Evolutionary conservation across 2,329 filamentous ascomycete species (phyloP), one percentile per base, ranked within the genome.

Genomic region (Aspergillus sojae): DNA sequence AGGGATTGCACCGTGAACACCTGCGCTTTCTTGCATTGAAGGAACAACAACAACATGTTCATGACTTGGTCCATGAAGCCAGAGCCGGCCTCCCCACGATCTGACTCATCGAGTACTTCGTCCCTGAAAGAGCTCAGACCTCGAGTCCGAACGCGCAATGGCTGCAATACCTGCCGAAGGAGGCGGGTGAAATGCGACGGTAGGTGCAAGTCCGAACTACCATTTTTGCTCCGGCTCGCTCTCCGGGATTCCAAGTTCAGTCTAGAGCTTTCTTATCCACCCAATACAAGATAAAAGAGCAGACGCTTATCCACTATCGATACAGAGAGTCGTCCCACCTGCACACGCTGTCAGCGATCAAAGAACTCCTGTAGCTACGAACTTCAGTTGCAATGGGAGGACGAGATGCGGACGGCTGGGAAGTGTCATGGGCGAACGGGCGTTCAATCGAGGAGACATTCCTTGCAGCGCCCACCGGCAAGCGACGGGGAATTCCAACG

Each of bases 151-250:
- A 50, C 53, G 34, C 60, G 60, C 32, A 58, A 10, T 21, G 60
- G 60, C 54, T 61, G 60, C 26, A 43, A 57, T 39, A 61, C 60
- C 14, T 61, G 60, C 55, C 60, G 60, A 14, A 54, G 60, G 34
- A 57, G 60, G 57, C 60, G 54, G n/a, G 53, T 61, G 21, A 57
- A 61, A 30, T 61, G 60, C 45, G 60, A 61, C n/a, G 60, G 60
- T 61, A 45, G 34, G 60, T 52, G 16, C 23, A 28, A 19, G 16
- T 7, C 45, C 12, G 14, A 16, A 10, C 12, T 28, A 1, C 21
- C 26, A 19, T 50, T 30, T 26, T 21, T 10, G 12, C 3, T 7
- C 23, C 46, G 26, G 16, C 7, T 28, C 9, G 46, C 16, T 50
- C 16, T 30, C 46, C 23, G 23, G 19, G 5, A 46, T 19, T 50